These are phyloP conservation scores for Gynostemma pentaphyllum DNA, from an alignment of 306 rosid genomes.

Conservation along the genomic window DNA sequence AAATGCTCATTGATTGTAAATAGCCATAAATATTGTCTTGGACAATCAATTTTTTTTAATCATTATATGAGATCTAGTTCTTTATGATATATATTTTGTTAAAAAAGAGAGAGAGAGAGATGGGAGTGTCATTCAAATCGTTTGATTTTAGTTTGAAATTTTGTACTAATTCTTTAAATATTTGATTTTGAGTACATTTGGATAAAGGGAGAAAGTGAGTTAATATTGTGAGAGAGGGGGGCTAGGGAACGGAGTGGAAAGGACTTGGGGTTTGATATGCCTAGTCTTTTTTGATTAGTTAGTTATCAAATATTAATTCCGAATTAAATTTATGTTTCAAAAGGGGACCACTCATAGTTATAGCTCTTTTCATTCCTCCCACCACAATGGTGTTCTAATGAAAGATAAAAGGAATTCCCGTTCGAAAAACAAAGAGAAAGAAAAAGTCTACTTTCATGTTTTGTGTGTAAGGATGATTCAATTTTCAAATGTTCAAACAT, in stretches of 20 bases:
- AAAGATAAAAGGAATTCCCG: conserved; percentile 25
- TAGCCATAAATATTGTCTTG: too few relatives aligned
- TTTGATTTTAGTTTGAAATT: not conserved
- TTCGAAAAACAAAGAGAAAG: conserved; percentile 27
- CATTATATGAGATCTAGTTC: too few relatives aligned
- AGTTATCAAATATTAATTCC: conserved; percentile 27
- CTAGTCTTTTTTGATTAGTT: conserved; percentile 26
- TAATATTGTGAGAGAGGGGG: not conserved
- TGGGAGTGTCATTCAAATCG: too few relatives aligned
- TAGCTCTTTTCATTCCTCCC: conserved; percentile 15
- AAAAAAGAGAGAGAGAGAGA: too few relatives aligned
- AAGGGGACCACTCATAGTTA: conserved; percentile 29
- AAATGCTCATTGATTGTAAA: too few relatives aligned
- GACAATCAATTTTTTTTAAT: too few relatives aligned
- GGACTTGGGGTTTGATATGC: conserved; percentile 15
- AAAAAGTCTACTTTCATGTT: too few relatives aligned
- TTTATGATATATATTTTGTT: too few relatives aligned
- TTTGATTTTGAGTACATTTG: not conserved
- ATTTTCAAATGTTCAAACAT: too few relatives aligned
- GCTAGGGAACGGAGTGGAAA: not conserved
- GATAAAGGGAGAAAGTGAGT: not conserved
- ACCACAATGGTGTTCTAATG: conserved; percentile 12
- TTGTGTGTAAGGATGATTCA: too few relatives aligned
- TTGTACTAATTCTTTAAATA: not conserved
- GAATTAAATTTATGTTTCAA: conserved; percentile 21